These are phyloP conservation scores for Kuraishia hungarica DNA, from an alignment of 805 yeast species.

Conservation along the genomic window DNA sequence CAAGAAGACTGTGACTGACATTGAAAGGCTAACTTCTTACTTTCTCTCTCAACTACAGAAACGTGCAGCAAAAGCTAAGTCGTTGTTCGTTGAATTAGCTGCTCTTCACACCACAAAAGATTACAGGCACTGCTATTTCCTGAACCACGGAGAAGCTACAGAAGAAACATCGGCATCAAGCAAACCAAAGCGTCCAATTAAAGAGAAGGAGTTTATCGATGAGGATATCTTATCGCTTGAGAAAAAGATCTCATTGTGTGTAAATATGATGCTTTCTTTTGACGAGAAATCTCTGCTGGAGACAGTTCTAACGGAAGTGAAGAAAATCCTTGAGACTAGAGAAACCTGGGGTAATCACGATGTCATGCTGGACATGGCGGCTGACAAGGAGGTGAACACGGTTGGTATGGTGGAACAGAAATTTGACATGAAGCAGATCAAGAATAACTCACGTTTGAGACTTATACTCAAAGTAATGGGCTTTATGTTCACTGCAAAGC, in stretches of 20 bases:
- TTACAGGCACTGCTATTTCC: not conserved
- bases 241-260: not conserved
- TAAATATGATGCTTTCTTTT: not conserved
- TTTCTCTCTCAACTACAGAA: conserved; percentile 1
- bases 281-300: not conserved
- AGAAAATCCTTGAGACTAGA: not conserved
- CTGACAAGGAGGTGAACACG: not conserved
- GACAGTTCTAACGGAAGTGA: not conserved
- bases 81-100: conserved; percentile 1
- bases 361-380: not conserved
- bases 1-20: not conserved
- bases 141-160: not conserved
- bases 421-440: not conserved
- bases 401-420: not conserved
- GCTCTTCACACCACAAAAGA: not conserved
- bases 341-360: not conserved
- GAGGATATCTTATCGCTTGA: not conserved
- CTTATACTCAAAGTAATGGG: not conserved
- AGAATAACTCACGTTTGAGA: not conserved
- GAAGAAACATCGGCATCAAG: not conserved
- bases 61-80: not conserved
- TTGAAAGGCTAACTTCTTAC: not conserved
- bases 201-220: conserved; percentile 1
- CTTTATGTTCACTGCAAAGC: not conserved
- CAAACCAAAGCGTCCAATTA: not conserved